Base-by-base conservation (phyloP, 768 basidiomycete species). In the Trametes punicea region DNA sequence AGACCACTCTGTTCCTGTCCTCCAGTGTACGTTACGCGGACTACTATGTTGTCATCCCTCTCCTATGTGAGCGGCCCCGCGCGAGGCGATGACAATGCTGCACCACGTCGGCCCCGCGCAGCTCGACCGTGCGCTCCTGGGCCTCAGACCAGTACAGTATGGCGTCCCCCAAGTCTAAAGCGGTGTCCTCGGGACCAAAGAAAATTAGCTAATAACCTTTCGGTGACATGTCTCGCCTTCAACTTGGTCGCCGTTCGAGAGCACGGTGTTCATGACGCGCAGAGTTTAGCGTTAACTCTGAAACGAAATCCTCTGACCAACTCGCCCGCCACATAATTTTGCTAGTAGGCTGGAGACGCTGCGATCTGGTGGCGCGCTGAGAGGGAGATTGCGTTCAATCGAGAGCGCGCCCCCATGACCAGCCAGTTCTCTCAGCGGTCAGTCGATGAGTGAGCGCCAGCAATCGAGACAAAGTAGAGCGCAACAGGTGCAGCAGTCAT, bases 301-400 rank as follows among this genome's bases (percentile, higher is more conserved):
- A 47, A 30, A 47, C 31, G 10, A 26, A 25, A 25, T 8, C 34
- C 34, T 44, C 23, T 44, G 41, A 44, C 8, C 23, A 16, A 10
- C 34, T 36, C n/a, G 13, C n/a, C 34, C 15, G 34, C 15, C 8
- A 8, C n/a, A n/a, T 5, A 36, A 8, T 36, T 36, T 15, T 36
- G 1, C 34, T 15, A 9, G 34, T n/a, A 21, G 11, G 21, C 40
- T 41, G 40, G 10, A 36, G 6, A 33, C 51, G 44, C 42, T 33
- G 33, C 42, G 51, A 53, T 53, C 51, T 53, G 51, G 51, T 53
- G 42, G 51, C 51, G 46, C 51, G 42, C 16, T 20, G 11, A 10
- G 21, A 23, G 20, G 25, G 42, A 45, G 51, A 53, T 53, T 45
- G 27, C 44, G 51, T 53, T 53, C 42, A 53, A 46, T 45, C 51